These are phyloP conservation scores for Pisolithus microcarpus DNA, from an alignment of 768 basidiomycete species.

Conservation along the genomic window DNA sequence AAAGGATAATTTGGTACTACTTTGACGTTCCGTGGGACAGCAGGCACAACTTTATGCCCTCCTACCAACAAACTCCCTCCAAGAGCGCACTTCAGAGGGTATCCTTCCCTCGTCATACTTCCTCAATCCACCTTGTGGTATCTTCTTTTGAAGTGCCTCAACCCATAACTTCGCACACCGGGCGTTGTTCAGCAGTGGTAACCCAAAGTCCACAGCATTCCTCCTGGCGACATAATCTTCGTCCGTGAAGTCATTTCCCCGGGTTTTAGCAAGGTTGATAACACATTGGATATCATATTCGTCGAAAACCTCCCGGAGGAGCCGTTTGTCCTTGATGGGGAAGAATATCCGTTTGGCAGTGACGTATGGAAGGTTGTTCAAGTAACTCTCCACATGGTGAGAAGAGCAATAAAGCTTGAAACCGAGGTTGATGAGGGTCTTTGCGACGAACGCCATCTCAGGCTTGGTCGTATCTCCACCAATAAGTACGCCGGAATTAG, in stretches of 20 bases:
- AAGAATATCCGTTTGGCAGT: constrained; percentile 86
- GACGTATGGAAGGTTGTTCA: constrained; percentile 75
- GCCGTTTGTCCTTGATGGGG: constrained; percentile 94
- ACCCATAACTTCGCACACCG: constrained; percentile 87
- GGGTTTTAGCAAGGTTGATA: constrained; percentile 80
- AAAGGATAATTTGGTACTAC: no score
- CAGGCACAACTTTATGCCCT: constrained; percentile 39
- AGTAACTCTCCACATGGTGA: constrained; percentile 65
- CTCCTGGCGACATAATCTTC: constrained; percentile 97
- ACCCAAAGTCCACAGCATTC: constrained; percentile 93
- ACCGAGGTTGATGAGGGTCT: constrained; percentile 73
- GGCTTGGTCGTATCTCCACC: constrained; percentile 87
- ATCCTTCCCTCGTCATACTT: constrained; percentile 82
- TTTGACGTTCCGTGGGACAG: no score
- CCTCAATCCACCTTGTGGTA: constrained; percentile 69
- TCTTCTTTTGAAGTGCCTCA: constrained; percentile 77
- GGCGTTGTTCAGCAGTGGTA: constrained; percentile 87
- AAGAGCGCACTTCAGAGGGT: constrained; percentile 86
- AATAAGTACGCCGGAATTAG: constrained; percentile 81
- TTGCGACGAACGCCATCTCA: constrained; percentile 80
- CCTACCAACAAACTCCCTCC: constrained; percentile 81
- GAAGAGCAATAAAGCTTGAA: constrained; percentile 95
- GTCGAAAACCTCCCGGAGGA: constrained; percentile 87
- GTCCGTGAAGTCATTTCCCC: constrained; percentile 71
- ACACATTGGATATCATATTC: constrained; percentile 93